Evolutionary conservation across 23 red algal species (phyloP), one percentile per base, ranked within the genome.

Genomic region (Gracilaria caudata): DNA sequence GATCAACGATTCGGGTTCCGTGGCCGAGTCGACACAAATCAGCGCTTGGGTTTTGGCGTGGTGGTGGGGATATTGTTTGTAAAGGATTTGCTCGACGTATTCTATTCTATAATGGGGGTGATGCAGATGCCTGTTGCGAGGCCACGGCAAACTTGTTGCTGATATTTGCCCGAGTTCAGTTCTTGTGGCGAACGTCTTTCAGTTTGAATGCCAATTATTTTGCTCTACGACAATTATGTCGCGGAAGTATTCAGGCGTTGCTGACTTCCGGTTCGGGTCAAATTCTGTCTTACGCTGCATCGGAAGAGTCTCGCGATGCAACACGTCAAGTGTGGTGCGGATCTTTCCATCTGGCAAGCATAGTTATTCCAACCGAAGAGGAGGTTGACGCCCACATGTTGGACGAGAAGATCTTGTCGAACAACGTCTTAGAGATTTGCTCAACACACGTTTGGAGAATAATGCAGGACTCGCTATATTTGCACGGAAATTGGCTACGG

Each of bases 401-500:
- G 35, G 85, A 79, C 40, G 45, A 72, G 35, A 73, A 89, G 21
- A 49, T 16, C 21, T 53, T 51, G 43, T 47, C 78, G 14, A 59
- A 49, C 49, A 61, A 82, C 28, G 65, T 91, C 25, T 33, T 91
- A 3, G 87, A 91, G 33, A 82, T 91, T 58, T 73, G 64, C 51
- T 65, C 64, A 64, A 73, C 77, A 14, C 82, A 72, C 45, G 30
- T 91, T 39, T 34, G 28, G 12, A 49, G 87, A 75, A 82, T 91
- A 46, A 39, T 45, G 43, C 59, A 39, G 24, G 63, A 72, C 39
- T 70, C 76, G n/a, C 63, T 91, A 21, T 65, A 91, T 63, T 40
- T 81, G 17, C 33, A 61, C n/a, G 87, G 87, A 56, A 77, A 91
- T 73, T 91, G 87, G 87, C 87, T 77, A 9, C 13, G 40, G n/a